Percentiles rank a stretch among this genome's conserved stretches.
Evolutionary conservation across 495 filamentous ascomycete genomes (phyloP).

Genomic region (Tetracladium setigerum): DNA sequence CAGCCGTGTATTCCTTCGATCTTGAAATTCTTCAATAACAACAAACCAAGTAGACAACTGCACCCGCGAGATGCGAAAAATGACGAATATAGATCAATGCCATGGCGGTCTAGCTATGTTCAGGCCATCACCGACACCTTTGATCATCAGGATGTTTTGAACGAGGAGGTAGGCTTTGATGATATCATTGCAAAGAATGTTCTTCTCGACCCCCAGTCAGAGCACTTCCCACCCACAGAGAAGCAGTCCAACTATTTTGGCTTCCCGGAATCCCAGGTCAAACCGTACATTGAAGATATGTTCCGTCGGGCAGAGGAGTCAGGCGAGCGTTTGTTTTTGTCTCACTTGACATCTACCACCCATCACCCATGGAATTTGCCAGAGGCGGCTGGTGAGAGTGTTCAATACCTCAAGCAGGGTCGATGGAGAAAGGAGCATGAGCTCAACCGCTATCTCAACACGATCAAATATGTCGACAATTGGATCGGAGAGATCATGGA

Average conservation of each 20-base stretch:
- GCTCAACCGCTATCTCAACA: slow-evolving; percentile 36
- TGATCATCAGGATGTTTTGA: slow-evolving; percentile 31
- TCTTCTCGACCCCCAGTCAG: slow-evolving; percentile 23
- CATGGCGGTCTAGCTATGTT: slow-evolving; percentile 39
- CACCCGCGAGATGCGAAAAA: slow-evolving; percentile 19
- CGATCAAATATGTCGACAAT: slow-evolving; percentile 33
- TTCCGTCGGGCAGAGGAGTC: slow-evolving; percentile 32
- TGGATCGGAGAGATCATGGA: slow-evolving; percentile 41
- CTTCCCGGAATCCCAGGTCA: slow-evolving; percentile 37
- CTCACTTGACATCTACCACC: slow-evolving; percentile 38
- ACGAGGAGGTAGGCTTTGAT: slow-evolving; percentile 34
- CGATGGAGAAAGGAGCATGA: slow-evolving; percentile 14
- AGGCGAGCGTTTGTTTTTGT: slow-evolving; percentile 38
- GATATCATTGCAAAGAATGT: slow-evolving; percentile 28
- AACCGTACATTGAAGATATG: slow-evolving; percentile 34
- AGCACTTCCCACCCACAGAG: slow-evolving; percentile 25
- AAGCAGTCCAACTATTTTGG: slow-evolving; percentile 39
- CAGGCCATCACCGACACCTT: slow-evolving; percentile 40
- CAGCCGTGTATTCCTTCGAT: slow-evolving; percentile 42
- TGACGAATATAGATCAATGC: slow-evolving; percentile 19
- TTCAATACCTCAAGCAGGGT: slow-evolving; percentile 29
- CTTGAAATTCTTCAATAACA: slow-evolving; percentile 33
- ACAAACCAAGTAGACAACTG: slow-evolving; percentile 22
- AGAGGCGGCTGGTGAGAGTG: slow-evolving; percentile 25
- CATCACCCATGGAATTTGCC: slow-evolving; percentile 38